phyloP scores from a whole-genome alignment of 2,329 filamentous ascomycete species.

The Camillea tinctor region DNA sequence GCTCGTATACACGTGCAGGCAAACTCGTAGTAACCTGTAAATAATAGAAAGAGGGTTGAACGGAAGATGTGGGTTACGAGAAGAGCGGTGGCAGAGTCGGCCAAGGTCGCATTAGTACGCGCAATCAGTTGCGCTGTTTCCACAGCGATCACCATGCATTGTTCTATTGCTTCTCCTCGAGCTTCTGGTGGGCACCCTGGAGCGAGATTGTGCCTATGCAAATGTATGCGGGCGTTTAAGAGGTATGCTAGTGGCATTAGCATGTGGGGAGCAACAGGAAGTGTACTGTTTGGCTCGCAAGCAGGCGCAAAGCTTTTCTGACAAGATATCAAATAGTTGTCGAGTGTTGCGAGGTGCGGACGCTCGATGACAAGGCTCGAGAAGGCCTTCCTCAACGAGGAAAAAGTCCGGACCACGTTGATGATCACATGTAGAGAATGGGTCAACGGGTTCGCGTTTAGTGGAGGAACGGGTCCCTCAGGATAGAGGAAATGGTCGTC shows the following conservation, averaged over 20 bases:
- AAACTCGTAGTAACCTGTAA: constrained; percentile 69
- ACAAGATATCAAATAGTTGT: constrained; percentile 75
- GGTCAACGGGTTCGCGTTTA: constrained; percentile 54
- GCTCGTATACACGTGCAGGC: constrained; percentile 73
- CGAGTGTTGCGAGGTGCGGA: constrained; percentile 72
- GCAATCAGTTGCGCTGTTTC: constrained; percentile 78
- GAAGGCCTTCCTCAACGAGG: constrained; percentile 69
- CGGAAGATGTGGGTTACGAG: constrained; percentile 85
- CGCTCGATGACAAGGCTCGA: constrained; percentile 64
- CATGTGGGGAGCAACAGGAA: constrained; percentile 69
- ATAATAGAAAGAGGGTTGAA: constrained; percentile 75
- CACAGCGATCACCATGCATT: constrained; percentile 70
- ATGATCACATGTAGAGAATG: constrained; percentile 77
- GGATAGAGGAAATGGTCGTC: constrained; percentile 76
- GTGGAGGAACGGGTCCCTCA: constrained; percentile 52
- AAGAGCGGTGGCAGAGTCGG: constrained; percentile 69
- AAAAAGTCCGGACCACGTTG: constrained; percentile 76
- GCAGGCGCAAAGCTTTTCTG: constrained; percentile 72
- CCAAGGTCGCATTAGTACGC: constrained; percentile 60
- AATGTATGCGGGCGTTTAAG: constrained; percentile 77
- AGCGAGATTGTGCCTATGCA: constrained; percentile 86
- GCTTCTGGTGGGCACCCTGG: constrained; percentile 66
- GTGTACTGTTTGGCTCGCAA: constrained; percentile 66
- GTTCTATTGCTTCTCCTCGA: constrained; percentile 70
- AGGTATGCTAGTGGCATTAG: constrained; percentile 76